These are phyloP conservation scores for Oryza glaberrima DNA, from an alignment of 176 grass and related monocot species.

Conservation along the genomic window DNA sequence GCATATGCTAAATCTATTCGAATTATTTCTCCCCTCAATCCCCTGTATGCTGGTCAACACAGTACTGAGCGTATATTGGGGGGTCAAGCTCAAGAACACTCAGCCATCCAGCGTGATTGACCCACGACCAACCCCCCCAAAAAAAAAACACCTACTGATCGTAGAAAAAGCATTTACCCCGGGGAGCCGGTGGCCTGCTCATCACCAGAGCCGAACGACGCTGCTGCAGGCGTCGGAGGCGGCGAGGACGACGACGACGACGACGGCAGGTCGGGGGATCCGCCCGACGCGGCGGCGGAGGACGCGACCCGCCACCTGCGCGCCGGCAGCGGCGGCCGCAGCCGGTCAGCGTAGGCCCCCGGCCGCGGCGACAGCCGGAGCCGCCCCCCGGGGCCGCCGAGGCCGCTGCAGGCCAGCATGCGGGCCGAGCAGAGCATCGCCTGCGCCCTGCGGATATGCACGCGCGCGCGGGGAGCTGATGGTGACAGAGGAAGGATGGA, in stretches of 20 bases:
- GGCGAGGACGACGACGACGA: conserved; percentile 41
- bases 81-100: neutral
- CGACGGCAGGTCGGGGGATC: conserved; percentile 49
- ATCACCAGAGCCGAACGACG: conserved; percentile 51
- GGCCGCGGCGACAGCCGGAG: conserved; percentile 31
- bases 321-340: conserved; percentile 29
- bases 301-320: conserved; percentile 63
- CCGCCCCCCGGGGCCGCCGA: conserved; percentile 16
- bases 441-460: conserved; percentile 1
- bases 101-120: neutral
- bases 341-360: conserved; percentile 35
- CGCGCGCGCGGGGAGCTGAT: neutral
- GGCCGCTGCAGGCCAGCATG: conserved; percentile 67
- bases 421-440: conserved; percentile 85
- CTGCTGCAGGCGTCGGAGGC: conserved; percentile 8
- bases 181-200: conserved; percentile 37
- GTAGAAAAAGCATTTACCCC: conserved; percentile 34
- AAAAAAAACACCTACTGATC: neutral
- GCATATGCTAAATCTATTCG: neutral
- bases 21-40: too few species aligned
- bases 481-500: conserved; percentile 22
- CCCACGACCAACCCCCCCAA: neutral
- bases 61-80: neutral
- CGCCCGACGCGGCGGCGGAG: conserved; percentile 55
- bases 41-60: too few species aligned